Base-by-base conservation (phyloP, 176 grass and related monocot genomes). In the Oryza glaberrima region DNA sequence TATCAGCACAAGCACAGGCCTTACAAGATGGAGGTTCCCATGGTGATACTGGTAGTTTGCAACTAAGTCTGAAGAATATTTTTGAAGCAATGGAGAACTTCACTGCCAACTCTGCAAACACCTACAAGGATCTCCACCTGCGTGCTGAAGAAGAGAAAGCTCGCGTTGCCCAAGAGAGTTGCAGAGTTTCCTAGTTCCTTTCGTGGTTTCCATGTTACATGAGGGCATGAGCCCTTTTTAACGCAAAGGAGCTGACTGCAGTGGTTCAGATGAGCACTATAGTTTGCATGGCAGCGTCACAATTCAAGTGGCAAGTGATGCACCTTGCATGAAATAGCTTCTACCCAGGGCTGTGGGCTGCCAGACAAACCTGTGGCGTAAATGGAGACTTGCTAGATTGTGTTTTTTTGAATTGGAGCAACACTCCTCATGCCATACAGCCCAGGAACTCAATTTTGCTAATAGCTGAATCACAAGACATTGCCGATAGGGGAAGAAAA, bases 81-180 rank as follows among this genome's bases (percentile, higher is more conserved):
- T 95, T 98, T 82, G 93, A 95, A 73, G 89, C 93, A 15, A 88
- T 98, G 85, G 89, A 94, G 69, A 90, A 86, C 80, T 95, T 98
- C 89, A 90, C 85, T 6, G 35, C 80, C 49, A 69, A 44, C 65
- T 88, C 83, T n/a, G 83, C 66, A 75, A 94, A 92, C 65, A 89
- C 82, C 17, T 98, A 98, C 13, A 91, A 74, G 86, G 89, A 85
- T 10, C 88, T 98, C 23, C 74, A 87, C 64, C 52, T 46, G 22
- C 85, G 87, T 11, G 71, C 70, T 0, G 90, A 94, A 88, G 95
- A 98, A 88, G 95, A 98, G 87, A 95, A 97, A 83, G 82, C 65
- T 56, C 83, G 75, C 40, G 77, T 92, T 67, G 82, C 85, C 15
- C 71, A 47, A 25, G 89, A 88, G 52, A 84, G 67, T 30, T 54